phyloP scores from a whole-genome alignment of 495 filamentous ascomycete species.

The Aspergillus sclerotioniger region DNA sequence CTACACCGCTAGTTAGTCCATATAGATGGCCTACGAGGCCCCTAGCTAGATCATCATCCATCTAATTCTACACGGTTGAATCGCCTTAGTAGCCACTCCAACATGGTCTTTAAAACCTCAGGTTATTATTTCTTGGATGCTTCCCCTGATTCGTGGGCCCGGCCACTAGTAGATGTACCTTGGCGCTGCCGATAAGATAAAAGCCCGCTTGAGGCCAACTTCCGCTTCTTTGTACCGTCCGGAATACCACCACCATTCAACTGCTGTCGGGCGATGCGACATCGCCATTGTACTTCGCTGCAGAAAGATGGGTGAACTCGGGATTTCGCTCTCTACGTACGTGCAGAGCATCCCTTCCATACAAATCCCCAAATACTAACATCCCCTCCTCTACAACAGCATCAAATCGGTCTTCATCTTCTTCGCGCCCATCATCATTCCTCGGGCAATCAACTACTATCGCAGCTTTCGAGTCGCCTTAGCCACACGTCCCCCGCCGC shows the following conservation, averaged over 20 bases:
- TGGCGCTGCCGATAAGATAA: background rate
- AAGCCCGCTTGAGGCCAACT: background rate
- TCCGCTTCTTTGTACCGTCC: background rate
- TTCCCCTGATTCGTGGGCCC: background rate
- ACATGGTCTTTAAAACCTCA: background rate
- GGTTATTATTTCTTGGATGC: background rate
- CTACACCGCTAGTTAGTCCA: too few relatives aligned
- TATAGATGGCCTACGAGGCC: too few relatives aligned
- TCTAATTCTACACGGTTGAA: too few relatives aligned
- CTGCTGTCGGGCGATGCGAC: conserved; percentile 8
- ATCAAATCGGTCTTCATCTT: conserved; percentile 78
- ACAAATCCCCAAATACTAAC: background rate
- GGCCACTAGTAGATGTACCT: background rate
- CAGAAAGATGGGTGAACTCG: conserved; percentile 30
- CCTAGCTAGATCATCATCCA: too few relatives aligned
- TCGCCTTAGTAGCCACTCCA: too few relatives aligned
- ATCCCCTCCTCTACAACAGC: conserved; percentile 34
- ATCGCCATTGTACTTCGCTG: conserved; percentile 1
- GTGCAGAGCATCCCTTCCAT: conserved; percentile 11
- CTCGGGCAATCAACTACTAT: conserved; percentile 69
- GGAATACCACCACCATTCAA: background rate
- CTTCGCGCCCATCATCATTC: conserved; percentile 81
- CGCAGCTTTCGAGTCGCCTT: conserved; percentile 61
- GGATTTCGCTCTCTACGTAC: conserved; percentile 39
- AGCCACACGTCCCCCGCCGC: conserved; percentile 53